phyloP scores from a whole-genome alignment of 257 asterid species.

The Solanum bukasovii region DNA sequence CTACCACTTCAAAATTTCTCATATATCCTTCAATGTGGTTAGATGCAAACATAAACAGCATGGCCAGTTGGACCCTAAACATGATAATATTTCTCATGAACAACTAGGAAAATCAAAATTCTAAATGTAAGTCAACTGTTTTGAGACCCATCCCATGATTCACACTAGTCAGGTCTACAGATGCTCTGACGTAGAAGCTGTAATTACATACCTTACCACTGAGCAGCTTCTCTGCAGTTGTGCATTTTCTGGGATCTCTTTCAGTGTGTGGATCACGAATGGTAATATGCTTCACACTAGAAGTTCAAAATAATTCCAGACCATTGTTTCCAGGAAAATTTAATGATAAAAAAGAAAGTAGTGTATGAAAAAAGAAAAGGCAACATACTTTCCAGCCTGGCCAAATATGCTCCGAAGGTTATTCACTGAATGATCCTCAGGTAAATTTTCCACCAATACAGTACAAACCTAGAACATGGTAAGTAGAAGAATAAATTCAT shows the following conservation, averaged over 20 bases:
- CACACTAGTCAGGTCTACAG: background rate
- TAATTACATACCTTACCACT: slow-evolving; percentile 62
- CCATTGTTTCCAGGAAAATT: background rate
- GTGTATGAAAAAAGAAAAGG: background rate
- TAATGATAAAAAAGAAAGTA: background rate
- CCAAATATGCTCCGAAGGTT: slow-evolving; percentile 73
- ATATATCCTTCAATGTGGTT: background rate
- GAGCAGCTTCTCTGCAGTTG: slow-evolving; percentile 81
- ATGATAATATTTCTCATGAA: background rate
- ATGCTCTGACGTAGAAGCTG: background rate
- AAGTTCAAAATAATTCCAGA: slow-evolving; percentile 11
- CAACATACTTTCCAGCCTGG: slow-evolving; percentile 77
- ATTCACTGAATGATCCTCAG: slow-evolving; percentile 86
- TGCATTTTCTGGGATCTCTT: slow-evolving; percentile 49
- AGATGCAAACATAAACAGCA: background rate
- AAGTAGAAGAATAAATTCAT: background rate
- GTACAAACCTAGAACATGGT: slow-evolving; percentile 60
- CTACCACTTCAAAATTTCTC: background rate
- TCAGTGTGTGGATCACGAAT: slow-evolving; percentile 70
- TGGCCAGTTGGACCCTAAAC: background rate
- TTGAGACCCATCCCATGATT: background rate
- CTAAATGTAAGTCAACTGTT: background rate
- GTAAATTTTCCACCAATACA: slow-evolving; percentile 91
- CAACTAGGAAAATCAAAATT: background rate
- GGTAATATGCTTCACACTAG: slow-evolving; percentile 54